Base-by-base conservation (phyloP, 345 rosid species). In the Hibiscus syriacus region DNA sequence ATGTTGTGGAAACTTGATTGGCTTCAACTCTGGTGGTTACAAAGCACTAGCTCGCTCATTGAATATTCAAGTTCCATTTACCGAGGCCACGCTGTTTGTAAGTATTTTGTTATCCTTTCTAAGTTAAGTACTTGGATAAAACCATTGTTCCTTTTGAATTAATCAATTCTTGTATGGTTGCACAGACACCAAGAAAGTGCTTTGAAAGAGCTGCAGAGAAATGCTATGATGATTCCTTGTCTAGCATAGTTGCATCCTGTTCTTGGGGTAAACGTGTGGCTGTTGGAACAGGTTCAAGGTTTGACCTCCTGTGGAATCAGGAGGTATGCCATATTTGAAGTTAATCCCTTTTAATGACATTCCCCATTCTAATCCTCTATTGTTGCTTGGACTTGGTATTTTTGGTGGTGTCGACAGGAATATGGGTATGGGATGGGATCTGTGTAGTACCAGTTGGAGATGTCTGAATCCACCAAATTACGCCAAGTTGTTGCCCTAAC, bases 131-230 rank as follows among this genome's bases (percentile, higher is more conserved):
- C 6, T 58, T 49, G 46, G 67, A 74, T 72, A n/a, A 17, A 73
- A 71, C 36, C 36, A 13, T 13, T 46, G 26, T 14, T 46, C 57
- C 61, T 64, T 45, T 54, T 19, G 23, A 59, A 43, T 14, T 38
- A 34, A 69, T 52, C 17, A 39, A 11, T 67, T 39, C 72, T 17
- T 49, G n/a, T 63, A 43, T 66, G 59, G 67, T 64, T 74, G 39
- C 67, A 66, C 77, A 94, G 99, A 78, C 89, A 2, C 98, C 98
- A 19, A 83, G 84, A 77, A 91, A 63, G 81, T 89, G 96, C 74
- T 94, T 94, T 72, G 96, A 94, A 80, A 85, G 78, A 77, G 99
- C 99, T 52, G 90, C 99, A 38, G 96, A 84, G 77, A 94, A 91
- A 74, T 84, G 92, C 74, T 87, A 89, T 48, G 66, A 68, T 36